A percentile compares a stretch with the other conserved stretches of the same genome.
These are phyloP conservation scores for Monosporascus ibericus DNA, from an alignment of 2,329 filamentous ascomycete genomes.

Conservation along the genomic window DNA sequence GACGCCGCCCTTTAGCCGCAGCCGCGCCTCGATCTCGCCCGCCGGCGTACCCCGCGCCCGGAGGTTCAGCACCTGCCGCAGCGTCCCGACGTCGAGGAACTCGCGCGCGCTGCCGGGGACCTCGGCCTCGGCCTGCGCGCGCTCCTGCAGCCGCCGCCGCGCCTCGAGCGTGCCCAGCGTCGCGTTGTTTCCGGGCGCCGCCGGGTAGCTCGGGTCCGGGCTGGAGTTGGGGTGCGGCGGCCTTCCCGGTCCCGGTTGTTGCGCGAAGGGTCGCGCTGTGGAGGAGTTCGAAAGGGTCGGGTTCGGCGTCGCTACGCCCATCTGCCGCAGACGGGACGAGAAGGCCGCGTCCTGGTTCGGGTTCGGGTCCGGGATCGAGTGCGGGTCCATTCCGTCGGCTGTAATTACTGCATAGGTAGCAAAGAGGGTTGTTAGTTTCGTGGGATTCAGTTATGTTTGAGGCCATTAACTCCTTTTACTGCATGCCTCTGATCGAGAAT, in stretches of 20 bases:
- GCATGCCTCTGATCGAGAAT: too few species aligned
- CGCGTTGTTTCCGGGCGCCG: conserved; percentile 29
- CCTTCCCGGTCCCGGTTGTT: conserved; percentile 6
- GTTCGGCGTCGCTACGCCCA: conserved; percentile 50
- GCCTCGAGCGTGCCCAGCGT: conserved; percentile 46
- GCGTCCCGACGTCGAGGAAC: conserved; percentile 41
- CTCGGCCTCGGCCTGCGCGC: conserved; percentile 39
- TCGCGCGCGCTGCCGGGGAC: conserved; percentile 35
- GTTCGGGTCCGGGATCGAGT: conserved; percentile 22
- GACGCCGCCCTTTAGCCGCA: conserved; percentile 40
- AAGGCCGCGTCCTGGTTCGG: conserved; percentile 34
- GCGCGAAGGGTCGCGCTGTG: conserved; percentile 25
- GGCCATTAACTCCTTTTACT: too few species aligned
- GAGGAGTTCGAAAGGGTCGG: conserved; percentile 49
- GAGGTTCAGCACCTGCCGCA: conserved; percentile 41
- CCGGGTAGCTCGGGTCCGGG: conserved; percentile 14
- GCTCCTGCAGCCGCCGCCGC: conserved; percentile 36
- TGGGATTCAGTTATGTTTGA: too few species aligned
- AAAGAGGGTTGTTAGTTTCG: not conserved
- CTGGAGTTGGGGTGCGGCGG: conserved; percentile 5
- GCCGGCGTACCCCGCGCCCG: conserved; percentile 32
- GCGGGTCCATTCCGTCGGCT: conserved; percentile 35
- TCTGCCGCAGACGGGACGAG: conserved; percentile 44
- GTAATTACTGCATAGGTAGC: conserved; percentile 29
- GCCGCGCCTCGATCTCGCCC: conserved; percentile 38